Percentiles rank a stretch among this genome's conserved stretches.
phyloP scores from a whole-genome alignment of 176 grass and related monocot species.

The maize (Zea mays) region DNA sequence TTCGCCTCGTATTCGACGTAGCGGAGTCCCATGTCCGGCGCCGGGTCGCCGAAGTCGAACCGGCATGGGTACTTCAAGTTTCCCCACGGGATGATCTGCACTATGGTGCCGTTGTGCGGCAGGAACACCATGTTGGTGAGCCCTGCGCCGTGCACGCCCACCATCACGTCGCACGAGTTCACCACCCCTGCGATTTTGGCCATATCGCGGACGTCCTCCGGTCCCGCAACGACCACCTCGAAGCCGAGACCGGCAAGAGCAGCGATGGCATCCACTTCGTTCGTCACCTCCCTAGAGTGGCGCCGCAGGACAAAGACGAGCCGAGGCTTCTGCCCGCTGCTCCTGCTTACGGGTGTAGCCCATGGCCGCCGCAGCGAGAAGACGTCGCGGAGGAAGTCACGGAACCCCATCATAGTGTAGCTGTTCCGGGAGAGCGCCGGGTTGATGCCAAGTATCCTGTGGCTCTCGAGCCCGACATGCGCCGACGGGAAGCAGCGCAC shows the following conservation, averaged over 20 bases:
- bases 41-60: slow-evolving; percentile 49
- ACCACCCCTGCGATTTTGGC: slow-evolving; percentile 32
- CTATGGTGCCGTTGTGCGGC: slow-evolving; percentile 46
- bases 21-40: slow-evolving; percentile 52
- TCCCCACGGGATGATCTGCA: slow-evolving; percentile 79
- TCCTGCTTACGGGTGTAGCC: background rate
- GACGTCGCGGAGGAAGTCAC: slow-evolving; percentile 49
- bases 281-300: slow-evolving; percentile 50
- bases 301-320: slow-evolving; percentile 50
- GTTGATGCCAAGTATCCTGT: slow-evolving; percentile 57
- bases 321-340: slow-evolving; percentile 44
- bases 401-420: slow-evolving; percentile 56
- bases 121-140: slow-evolving; percentile 98
- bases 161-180: slow-evolving; percentile 96
- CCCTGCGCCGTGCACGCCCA: slow-evolving; percentile 89
- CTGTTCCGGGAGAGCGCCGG: slow-evolving; percentile 38
- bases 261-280: slow-evolving; percentile 36
- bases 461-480: slow-evolving; percentile 48
- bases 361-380: slow-evolving; percentile 37
- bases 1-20: slow-evolving; percentile 73
- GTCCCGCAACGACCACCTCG: slow-evolving; percentile 50
- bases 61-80: slow-evolving; percentile 45
- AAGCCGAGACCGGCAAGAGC: slow-evolving; percentile 36
- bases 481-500: slow-evolving; percentile 62
- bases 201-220: slow-evolving; percentile 31